These are phyloP conservation scores for Pseudoscleropodium purum DNA, from an alignment of 225 moss, liverwort and hornwort genomes.

Conservation along the genomic window DNA sequence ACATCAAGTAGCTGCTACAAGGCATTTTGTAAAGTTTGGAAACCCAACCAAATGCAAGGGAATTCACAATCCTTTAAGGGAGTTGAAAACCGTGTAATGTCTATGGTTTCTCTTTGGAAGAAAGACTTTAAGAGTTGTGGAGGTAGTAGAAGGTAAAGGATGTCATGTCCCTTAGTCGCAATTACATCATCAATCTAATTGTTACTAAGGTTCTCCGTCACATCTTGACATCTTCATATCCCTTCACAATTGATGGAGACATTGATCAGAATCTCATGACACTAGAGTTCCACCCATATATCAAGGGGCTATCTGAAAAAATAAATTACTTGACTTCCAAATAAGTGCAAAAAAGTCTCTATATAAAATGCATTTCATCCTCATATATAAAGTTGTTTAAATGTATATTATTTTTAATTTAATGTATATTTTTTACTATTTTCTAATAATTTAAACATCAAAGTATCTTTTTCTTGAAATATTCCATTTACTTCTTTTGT, in stretches of 20 bases:
- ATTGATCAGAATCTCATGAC: neutral
- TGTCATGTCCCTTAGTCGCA: rapidly evolving
- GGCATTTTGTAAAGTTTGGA: too few species aligned
- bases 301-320: neutral
- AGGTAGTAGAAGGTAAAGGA: neutral
- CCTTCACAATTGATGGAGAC: too few species aligned
- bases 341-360: neutral
- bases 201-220: too few species aligned
- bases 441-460: neutral
- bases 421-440: rapidly evolving
- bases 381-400: too few species aligned
- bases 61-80: too few species aligned
- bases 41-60: too few species aligned
- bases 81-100: too few species aligned
- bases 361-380: neutral
- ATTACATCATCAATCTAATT: too few species aligned
- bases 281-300: neutral
- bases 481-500: neutral
- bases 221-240: too few species aligned
- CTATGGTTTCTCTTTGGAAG: rapidly evolving
- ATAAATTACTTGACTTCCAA: neutral
- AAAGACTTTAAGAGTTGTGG: neutral
- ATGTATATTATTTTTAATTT: neutral
- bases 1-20: too few species aligned
- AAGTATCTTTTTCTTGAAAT: neutral